Base-by-base conservation (phyloP, 495 filamentous ascomycete species). In the Polyplosphaeria fusca region DNA sequence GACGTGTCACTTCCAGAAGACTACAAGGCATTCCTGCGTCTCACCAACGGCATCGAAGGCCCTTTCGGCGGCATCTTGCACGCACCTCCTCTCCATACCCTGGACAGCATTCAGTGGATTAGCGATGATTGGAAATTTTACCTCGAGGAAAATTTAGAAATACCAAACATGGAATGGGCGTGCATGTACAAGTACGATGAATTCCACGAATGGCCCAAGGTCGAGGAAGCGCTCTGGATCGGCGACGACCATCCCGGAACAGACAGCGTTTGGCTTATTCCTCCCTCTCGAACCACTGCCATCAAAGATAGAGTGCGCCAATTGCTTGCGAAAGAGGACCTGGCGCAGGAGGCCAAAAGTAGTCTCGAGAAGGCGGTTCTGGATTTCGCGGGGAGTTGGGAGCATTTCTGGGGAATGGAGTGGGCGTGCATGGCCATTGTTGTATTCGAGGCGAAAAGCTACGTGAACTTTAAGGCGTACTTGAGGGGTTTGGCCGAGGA, bases 21-120 rank as follows among this genome's bases (percentile, higher is more conserved):
- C 46, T 61, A 48, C 39, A 65, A 65, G 22, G 52, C 38, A 25
- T 61, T 56, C 49, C 47, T 65, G 7, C 9, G 22, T 2, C n/a
- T 65, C 27, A 54, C 25, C 20, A 56, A 65, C 26, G 57, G 61
- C 7, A 57, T 65, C 13, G 57, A 45, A 11, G 2, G 1, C 1
- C 16, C 52, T 14, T 55, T 28, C 16, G 25, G 32, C 13, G 52
- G 52, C 7, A 32, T 55, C 18, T 13, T 38, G n/a, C 24, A 12
- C 25, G 23, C 45, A 4, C 40, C 52, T n/a, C 26, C 52, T 11
- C 37, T 55, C 11, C 25, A 35, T 47, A 5, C 52, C 2, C 7
- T 35, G 4, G 22, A 19, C 3, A 28, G 47, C n/a, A 22, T 47
- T 1, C 16, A 22, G 13, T 45, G 41, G 52, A 11, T 35, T 32